phyloP scores from a whole-genome alignment of 768 basidiomycete species.

The Austroboletus eburneus region DNA sequence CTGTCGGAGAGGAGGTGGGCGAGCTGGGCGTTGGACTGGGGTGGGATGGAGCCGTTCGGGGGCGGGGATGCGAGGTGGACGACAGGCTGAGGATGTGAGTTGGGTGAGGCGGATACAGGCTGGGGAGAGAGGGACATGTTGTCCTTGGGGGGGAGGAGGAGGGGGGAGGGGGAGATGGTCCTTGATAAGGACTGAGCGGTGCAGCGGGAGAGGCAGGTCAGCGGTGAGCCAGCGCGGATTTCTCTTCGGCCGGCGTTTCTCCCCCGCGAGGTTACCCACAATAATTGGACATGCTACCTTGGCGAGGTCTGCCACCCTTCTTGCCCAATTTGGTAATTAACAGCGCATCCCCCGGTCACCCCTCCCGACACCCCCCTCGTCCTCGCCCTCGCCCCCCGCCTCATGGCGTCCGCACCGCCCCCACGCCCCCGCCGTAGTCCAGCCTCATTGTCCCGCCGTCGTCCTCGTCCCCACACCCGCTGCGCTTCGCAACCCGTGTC shows the following conservation, averaged over 20 bases:
- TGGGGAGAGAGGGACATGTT: slow-evolving; percentile 21
- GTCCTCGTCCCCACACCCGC: too few relatives aligned
- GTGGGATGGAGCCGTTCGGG: slow-evolving; percentile 12
- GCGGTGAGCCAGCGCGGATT: slow-evolving; percentile 20
- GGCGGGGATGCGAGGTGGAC: slow-evolving; percentile 12
- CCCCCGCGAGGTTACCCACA: slow-evolving; percentile 16
- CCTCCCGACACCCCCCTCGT: slow-evolving; percentile 14
- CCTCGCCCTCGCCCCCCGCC: slow-evolving; percentile 18
- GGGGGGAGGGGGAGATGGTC: background rate
- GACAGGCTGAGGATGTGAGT: background rate
- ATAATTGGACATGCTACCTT: slow-evolving; percentile 26
- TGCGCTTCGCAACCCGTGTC: slow-evolving; percentile 17
- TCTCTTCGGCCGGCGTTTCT: slow-evolving; percentile 23
- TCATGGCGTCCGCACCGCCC: slow-evolving; percentile 16
- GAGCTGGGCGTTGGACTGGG: slow-evolving; percentile 47
- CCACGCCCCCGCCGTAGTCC: background rate
- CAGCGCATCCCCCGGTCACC: slow-evolving; percentile 27
- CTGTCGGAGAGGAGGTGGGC: slow-evolving; percentile 52
- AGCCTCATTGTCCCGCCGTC: background rate
- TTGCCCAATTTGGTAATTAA: slow-evolving; percentile 9
- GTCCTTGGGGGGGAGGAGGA: background rate
- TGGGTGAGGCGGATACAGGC: slow-evolving; percentile 4
- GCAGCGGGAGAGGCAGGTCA: slow-evolving; percentile 3
- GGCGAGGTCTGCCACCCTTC: slow-evolving; percentile 25
- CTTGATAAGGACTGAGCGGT: slow-evolving; percentile 14